phyloP scores from a whole-genome alignment of 2,329 filamentous ascomycete genomes.

The Thelonectria rubi region DNA sequence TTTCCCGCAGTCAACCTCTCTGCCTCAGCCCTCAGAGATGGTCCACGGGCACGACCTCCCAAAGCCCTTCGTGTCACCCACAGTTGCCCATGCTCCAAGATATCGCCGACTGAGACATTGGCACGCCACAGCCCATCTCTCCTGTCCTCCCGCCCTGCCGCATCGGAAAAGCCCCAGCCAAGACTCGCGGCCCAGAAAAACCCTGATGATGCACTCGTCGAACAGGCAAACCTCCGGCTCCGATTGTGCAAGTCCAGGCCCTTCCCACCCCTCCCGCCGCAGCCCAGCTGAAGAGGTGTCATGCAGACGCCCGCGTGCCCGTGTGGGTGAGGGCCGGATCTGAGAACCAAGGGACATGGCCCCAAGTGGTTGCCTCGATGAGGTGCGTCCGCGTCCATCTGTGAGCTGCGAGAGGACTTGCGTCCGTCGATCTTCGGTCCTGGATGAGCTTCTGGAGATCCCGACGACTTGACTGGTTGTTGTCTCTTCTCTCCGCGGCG shows the following conservation, averaged over 20 bases:
- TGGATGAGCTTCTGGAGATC: not conserved
- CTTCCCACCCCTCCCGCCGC: not conserved
- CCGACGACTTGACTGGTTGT: not conserved
- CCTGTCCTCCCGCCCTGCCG: constrained; percentile 20
- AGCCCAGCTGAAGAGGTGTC: constrained; percentile 13
- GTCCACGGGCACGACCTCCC: not conserved
- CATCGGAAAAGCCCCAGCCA: constrained; percentile 22
- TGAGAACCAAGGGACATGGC: too few relatives aligned
- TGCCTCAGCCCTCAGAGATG: too few relatives aligned
- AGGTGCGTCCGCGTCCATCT: constrained; percentile 68
- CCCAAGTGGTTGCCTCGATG: constrained; percentile 67
- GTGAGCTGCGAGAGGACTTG: constrained; percentile 54
- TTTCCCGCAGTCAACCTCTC: not conserved
- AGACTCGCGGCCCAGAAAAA: not conserved
- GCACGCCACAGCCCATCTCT: constrained; percentile 5
- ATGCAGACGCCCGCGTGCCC: constrained; percentile 40
- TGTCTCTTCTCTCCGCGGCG: not conserved
- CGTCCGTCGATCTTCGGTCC: constrained; percentile 28
- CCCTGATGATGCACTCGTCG: constrained; percentile 35
- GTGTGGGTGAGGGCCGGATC: constrained; percentile 62
- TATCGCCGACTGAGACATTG: constrained; percentile 37
- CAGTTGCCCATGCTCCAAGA: not conserved
- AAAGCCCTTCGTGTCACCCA: constrained; percentile 14
- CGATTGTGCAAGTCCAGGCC: constrained; percentile 4
- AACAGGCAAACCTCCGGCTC: not conserved